Base-by-base conservation (phyloP, 352 stramenopile species). In the Phytopythium montanum region DNA sequence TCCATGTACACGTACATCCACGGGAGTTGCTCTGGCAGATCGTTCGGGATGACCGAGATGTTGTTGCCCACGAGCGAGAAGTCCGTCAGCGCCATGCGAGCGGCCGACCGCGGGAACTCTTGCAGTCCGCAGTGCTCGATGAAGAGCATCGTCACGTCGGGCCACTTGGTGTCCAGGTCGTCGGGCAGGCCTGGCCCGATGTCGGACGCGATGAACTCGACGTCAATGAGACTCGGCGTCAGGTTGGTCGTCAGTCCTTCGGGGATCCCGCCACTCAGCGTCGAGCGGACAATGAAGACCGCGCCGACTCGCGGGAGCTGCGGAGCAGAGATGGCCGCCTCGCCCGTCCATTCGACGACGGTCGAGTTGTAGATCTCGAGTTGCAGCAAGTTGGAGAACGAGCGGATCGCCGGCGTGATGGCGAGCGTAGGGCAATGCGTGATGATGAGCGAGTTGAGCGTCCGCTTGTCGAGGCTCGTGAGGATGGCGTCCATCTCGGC, bases 341-440 rank as follows among this genome's bases (percentile, higher is more conserved):
- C 57, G 3, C 26, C 58, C 5, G 63, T 18, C 75, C 75, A 84
- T 9, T 70, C 28, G 3, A 65, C 21, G 26, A 84, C 49, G 0
- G 67, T 70, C 19, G 65, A 59, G 59, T 85, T 85, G 61, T 81
- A 81, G 50, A 85, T 57, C 52, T 85, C 70, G 33, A 84, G 50
- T n/a, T 58, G 60, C 10, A 73, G 56, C 6, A 84, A 63, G 14
- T 67, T 72, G 13, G 18, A 21, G 21, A 84, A 79, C 4, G 18
- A 44, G 9, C 62, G 68, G 52, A 81, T 68, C 2, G 69, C 31
- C 9, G 53, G 28, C 0, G 72, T 54, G 44, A 85, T 56, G 5
- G 48, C 39, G 16, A 85, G 36, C 1, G 58, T 60, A 0, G 65
- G 54, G n/a, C 72, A 85, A 42, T 80, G 72, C 9, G 72, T 68